These are phyloP conservation scores for Metschnikowia peoriensis DNA, from an alignment of 805 yeast genomes.

Conservation along the genomic window DNA sequence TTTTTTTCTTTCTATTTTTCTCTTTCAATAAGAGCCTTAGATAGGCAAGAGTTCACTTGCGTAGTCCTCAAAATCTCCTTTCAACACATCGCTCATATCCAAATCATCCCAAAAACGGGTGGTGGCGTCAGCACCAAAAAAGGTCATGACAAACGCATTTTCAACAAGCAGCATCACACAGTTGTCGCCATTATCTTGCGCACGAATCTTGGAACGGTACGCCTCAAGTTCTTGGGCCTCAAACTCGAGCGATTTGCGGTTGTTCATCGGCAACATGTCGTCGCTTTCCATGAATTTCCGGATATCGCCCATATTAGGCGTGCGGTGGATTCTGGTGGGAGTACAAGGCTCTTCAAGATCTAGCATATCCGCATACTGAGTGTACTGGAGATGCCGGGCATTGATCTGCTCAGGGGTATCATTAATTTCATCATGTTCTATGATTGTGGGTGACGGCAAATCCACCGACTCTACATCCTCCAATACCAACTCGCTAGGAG, in stretches of 20 bases:
- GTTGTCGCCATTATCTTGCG: background rate
- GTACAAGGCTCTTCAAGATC: slow-evolving; percentile 7
- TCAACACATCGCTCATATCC: slow-evolving; percentile 10
- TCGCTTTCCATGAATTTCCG: slow-evolving; percentile 8
- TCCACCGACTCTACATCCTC: slow-evolving; percentile 10
- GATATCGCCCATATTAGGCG: slow-evolving; percentile 13
- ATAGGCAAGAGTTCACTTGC: background rate
- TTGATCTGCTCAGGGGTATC: background rate
- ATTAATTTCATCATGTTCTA: background rate
- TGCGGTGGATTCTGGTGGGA: slow-evolving; percentile 14
- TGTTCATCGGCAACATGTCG: slow-evolving; percentile 14
- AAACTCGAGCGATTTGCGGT: slow-evolving; percentile 15
- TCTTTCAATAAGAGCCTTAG: background rate
- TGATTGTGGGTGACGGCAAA: slow-evolving; percentile 3
- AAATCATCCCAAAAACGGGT: slow-evolving; percentile 18
- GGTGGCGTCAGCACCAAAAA: slow-evolving; percentile 4
- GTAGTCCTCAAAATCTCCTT: slow-evolving; percentile 5
- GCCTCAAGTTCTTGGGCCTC: slow-evolving; percentile 16
- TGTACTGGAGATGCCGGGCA: slow-evolving; percentile 5
- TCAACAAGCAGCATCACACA: slow-evolving; percentile 15
- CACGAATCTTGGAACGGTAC: slow-evolving; percentile 2
- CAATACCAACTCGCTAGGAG: slow-evolving; percentile 10
- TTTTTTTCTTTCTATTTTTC: too few species aligned
- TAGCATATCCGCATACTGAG: slow-evolving; percentile 5
- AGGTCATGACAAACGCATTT: slow-evolving; percentile 17